Conservation (phyloP, 1,139 yeast genomes). For the Protomyces macrosporus region DNA sequence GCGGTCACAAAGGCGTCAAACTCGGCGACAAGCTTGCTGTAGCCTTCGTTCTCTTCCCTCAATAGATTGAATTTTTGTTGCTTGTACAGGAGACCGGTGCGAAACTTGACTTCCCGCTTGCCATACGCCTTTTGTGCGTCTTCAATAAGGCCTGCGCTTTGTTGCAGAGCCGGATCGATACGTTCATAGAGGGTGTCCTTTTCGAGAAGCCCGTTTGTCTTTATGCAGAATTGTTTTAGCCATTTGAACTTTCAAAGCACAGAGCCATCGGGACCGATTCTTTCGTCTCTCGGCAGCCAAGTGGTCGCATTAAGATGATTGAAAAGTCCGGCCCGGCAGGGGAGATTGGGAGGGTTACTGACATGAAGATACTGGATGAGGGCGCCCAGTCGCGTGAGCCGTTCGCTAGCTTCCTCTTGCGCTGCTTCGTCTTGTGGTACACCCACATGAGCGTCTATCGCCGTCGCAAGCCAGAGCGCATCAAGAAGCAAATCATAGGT, state of each 20-base stretch:
- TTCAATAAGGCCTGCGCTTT: conserved; percentile 3
- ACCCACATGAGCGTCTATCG: not conserved
- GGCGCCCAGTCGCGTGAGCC: not conserved
- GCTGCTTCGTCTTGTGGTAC: not conserved
- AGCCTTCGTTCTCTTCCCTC: conserved; percentile 81
- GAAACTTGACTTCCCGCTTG: conserved; percentile 45
- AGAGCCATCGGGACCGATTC: not conserved
- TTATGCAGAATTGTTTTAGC: not conserved
- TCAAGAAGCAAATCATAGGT: not conserved
- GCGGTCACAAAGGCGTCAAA: conserved; percentile 37
- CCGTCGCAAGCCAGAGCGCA: not conserved
- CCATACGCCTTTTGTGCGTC: conserved; percentile 34
- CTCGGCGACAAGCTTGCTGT: conserved; percentile 57
- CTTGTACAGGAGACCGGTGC: conserved; percentile 50
- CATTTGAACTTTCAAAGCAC: not conserved
- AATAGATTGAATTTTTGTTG: conserved; percentile 67
- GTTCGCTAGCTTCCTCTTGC: not conserved
- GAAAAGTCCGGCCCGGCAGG: too few relatives aligned
- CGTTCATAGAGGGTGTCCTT: conserved; percentile 2
- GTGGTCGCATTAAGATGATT: too few relatives aligned
- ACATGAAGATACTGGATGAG: not conserved
- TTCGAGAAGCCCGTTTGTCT: not conserved
- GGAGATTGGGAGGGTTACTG: not conserved
- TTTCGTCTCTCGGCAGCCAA: not conserved
- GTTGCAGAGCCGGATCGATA: conserved; percentile 10